Conservation (phyloP, 306 rosid genomes). For the Lathyrus aphaca region DNA sequence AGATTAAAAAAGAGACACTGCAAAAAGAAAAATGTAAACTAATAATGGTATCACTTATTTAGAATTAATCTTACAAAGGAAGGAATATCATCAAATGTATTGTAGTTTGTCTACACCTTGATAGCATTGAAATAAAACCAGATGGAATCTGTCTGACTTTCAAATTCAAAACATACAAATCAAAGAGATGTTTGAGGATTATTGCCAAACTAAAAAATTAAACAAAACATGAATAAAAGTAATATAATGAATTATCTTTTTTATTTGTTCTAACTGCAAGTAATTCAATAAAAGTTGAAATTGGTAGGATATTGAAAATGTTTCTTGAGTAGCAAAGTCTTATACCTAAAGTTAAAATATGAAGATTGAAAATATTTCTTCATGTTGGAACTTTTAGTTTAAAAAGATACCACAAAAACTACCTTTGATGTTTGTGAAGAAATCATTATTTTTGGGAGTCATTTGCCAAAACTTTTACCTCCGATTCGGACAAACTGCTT, state of each 20-base stretch:
- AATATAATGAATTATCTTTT: background rate
- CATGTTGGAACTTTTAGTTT: background rate
- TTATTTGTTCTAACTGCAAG: background rate
- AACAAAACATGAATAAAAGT: constrained; percentile 9
- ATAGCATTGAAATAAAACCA: constrained; percentile 32
- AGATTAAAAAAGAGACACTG: constrained; percentile 45
- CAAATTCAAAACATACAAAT: constrained; percentile 45
- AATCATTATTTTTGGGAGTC: constrained; percentile 30
- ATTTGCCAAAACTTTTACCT: constrained; percentile 30
- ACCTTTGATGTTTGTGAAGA: constrained; percentile 30
- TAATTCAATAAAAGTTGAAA: constrained; percentile 22
- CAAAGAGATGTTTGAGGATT: constrained; percentile 35
- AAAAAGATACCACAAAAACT: constrained; percentile 33
- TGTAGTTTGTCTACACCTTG: constrained; percentile 41
- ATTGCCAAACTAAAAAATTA: constrained; percentile 12
- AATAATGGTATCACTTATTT: constrained; percentile 39
- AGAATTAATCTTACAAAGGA: constrained; percentile 32
- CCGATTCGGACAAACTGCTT: constrained; percentile 34
- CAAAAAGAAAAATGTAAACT: constrained; percentile 49
- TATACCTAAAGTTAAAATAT: background rate
- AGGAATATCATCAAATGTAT: constrained; percentile 30
- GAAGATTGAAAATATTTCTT: background rate
- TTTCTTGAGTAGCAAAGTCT: constrained; percentile 18
- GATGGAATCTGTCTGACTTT: constrained; percentile 26
- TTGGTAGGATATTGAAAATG: background rate